Percentiles rank a stretch among this genome's conserved stretches.
Conservation (phyloP, 257 asterid genomes). For the Nicotiana attenuata region DNA sequence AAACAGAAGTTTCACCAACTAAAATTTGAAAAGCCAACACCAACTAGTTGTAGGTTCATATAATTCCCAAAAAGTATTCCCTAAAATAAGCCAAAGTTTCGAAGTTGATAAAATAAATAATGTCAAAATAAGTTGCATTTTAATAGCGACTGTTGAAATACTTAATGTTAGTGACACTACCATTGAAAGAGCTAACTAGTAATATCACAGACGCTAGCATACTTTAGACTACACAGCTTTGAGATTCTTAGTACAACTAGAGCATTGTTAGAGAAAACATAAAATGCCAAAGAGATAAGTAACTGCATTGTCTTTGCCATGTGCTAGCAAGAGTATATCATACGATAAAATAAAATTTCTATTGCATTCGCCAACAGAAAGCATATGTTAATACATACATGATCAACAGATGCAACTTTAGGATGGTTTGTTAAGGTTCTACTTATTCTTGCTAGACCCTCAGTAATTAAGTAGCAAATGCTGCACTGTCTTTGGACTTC, state of each 20-base stretch:
- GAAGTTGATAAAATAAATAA: neutral
- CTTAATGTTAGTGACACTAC: neutral
- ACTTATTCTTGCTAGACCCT: neutral
- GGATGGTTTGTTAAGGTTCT: too few species aligned
- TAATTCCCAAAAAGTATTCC: neutral
- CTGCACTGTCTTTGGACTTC: neutral
- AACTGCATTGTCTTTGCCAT: neutral
- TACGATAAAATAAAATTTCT: neutral
- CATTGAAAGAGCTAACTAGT: neutral
- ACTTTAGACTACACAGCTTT: neutral
- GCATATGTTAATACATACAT: neutral
- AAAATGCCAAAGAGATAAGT: neutral
- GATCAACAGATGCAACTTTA: neutral
- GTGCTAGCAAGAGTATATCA: neutral
- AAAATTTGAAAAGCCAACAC: neutral
- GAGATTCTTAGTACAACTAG: neutral
- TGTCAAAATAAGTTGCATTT: neutral
- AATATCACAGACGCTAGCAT: neutral
- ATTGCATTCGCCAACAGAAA: neutral
- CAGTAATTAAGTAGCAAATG: neutral
- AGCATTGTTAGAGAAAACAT: neutral
- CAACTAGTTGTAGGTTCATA: neutral
- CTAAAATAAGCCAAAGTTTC: neutral
- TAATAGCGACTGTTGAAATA: neutral
- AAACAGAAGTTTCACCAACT: neutral